Evolutionary conservation across 345 rosid species (phyloP).

Genomic region (Sonneratia alba): DNA sequence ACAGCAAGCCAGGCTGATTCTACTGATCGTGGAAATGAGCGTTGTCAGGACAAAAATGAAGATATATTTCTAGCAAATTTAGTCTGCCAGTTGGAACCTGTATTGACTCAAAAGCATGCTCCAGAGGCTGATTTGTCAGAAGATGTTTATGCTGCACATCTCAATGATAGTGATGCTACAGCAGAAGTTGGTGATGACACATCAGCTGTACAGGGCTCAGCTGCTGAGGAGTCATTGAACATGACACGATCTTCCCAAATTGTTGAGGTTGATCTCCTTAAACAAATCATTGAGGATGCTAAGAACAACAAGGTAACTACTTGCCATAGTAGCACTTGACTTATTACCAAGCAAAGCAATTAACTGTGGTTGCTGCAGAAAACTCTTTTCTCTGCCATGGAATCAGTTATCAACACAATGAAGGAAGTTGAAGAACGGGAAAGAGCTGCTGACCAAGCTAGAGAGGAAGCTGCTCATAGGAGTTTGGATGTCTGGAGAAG

Average conservation of each 20-base stretch:
- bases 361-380: slow-evolving; percentile 27
- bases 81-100: background rate
- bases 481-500: slow-evolving; percentile 45
- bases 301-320: slow-evolving; percentile 63
- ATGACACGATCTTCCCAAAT: slow-evolving; percentile 29
- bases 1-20: background rate
- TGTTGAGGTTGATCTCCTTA: slow-evolving; percentile 43
- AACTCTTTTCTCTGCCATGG: slow-evolving; percentile 64
- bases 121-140: background rate
- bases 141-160: background rate
- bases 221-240: slow-evolving; percentile 7
- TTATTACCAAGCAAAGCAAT: background rate
- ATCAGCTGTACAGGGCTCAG: slow-evolving; percentile 6
- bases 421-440: slow-evolving; percentile 67
- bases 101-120: background rate
- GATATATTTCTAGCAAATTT: background rate
- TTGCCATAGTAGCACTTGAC: background rate
- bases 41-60: background rate
- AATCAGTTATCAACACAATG: slow-evolving; percentile 61
- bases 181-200: slow-evolving; percentile 8
- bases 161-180: background rate
- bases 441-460: slow-evolving; percentile 54
- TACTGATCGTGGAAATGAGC: background rate
- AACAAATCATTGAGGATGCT: slow-evolving; percentile 58
- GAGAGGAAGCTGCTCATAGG: slow-evolving; percentile 59